These are phyloP conservation scores for Excoecaria cochinchinensis DNA, from an alignment of 345 rosid species.

Conservation along the genomic window DNA sequence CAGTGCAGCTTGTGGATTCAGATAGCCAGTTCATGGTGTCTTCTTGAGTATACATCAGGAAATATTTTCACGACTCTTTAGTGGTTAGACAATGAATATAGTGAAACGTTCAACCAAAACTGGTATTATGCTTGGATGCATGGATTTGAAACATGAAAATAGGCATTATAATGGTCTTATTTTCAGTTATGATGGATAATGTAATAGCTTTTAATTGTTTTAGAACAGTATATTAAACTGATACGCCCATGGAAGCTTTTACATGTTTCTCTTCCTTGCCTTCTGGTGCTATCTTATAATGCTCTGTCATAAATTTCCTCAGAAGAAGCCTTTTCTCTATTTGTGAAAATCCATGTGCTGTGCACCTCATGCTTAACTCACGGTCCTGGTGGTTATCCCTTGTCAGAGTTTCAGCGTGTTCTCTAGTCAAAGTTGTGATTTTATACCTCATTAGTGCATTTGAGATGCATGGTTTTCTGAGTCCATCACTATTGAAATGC, in stretches of 20 bases:
- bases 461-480: background rate
- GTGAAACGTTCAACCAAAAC: background rate
- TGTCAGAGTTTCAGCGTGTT: too few species aligned
- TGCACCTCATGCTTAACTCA: background rate
- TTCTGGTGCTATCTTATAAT: background rate
- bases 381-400: too few species aligned
- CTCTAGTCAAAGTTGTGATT: background rate
- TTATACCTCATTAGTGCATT: background rate
- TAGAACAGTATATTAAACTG: background rate
- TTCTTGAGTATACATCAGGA: background rate
- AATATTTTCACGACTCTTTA: background rate
- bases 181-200: background rate
- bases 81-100: background rate
- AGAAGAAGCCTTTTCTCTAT: background rate
- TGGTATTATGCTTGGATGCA: too few species aligned
- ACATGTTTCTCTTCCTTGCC: background rate
- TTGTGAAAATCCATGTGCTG: background rate
- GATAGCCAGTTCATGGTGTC: background rate
- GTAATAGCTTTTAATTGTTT: background rate
- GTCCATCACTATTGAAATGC: background rate
- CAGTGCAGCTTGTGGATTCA: too few species aligned
- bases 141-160: background rate
- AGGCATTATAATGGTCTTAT: background rate
- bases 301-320: background rate
- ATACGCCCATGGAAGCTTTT: background rate